Base-by-base conservation (phyloP, 2,329 filamentous ascomycete genomes). In the Plectosphaerella sp. region DNA sequence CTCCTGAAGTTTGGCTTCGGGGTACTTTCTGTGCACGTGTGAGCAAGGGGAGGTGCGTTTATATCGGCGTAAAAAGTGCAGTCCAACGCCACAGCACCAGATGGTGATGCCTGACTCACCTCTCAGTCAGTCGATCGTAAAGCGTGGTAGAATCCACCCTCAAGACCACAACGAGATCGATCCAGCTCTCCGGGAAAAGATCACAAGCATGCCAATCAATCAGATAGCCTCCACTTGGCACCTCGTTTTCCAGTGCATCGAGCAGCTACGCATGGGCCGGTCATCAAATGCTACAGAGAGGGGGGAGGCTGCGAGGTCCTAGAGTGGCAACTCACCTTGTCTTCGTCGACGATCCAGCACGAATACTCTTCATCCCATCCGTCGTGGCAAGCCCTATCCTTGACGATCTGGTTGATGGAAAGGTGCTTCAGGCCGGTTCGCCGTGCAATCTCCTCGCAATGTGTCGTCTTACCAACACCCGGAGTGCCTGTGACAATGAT, bases 141-240 rank as follows among this genome's bases (percentile, higher is more conserved):
- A 96, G 79, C 14, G 87, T 75, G 18, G 82, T 83, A 16, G 90
- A 91, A 61, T 94, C 85, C 52, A 89, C 90, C 45, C 94, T 80
- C 57, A 99, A 71, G 51, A 99, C 94, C 5, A 97, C 88, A 1
- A 99, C 92, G 3, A 99, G 80, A 67, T 99, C 94, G 64, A 99
- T 88, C 90, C 92, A 95, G 64, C 88, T 88, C 66, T 88, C 86
- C 2, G 94, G 94, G 65, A 97, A 97, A 20, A 97, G 73, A 63
- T 97, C 94, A 73, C 93, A 97, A 2, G 92, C 93, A 72, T 99
- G 94, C 93, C 94, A 99, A 73, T 99, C 94, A 64, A 99, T 88
- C 61, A 99, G 84, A 69, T 84, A 89, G 18, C 94, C 94, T 52
- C 93, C 93, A 18, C 80, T 72, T 57, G 86, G 80, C 39, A 89